Base-by-base conservation (phyloP, 768 basidiomycete genomes). In the Royoungia palumana region DNA sequence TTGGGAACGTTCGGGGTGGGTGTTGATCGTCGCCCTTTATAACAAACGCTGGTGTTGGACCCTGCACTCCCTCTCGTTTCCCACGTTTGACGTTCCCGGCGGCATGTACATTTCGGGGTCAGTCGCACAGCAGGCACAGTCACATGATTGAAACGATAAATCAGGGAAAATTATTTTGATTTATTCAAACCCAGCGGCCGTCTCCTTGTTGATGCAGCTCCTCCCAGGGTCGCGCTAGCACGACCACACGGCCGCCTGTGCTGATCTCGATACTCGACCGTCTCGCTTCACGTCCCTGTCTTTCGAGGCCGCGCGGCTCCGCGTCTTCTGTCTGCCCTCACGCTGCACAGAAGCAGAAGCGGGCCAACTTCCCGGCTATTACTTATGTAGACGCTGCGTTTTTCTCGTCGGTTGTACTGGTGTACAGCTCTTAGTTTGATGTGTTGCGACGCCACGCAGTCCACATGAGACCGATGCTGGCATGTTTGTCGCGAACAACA, bases 21-120 rank as follows among this genome's bases (percentile, higher is more conserved):
- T 63, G 66, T 69, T 67, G 66, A 67, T 67, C 66, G 69, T 69
- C 65, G 67, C 66, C 61, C 66, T 67, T 67, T 67, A 67, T 67
- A 69, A 67, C 55, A 58, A 63, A 62, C 58, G 55, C 59, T 67
- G 61, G 45, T 30, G 55, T 67, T 58, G 63, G 66, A 57, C 66
- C 67, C 66, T 67, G 63, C 66, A 53, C 56, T 59, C 42, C 44
- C 51, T 55, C 63, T 64, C 56, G 60, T 65, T 66, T 67, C 66
- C 56, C 66, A 67, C 66, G 67, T 56, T 57, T 64, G 66, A 51
- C 63, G 54, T 58, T 69, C 51, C 66, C 66, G 66, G 61, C 66
- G 66, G 66, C 46, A 67, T 57, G 47, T 67, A 61, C 54, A 54
- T 56, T 62, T 66, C 39, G 16, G 59, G 61, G 4, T 12, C 20